phyloP scores from a whole-genome alignment of 2,329 filamentous ascomycete genomes.

The Cytospora chrysosperma region DNA sequence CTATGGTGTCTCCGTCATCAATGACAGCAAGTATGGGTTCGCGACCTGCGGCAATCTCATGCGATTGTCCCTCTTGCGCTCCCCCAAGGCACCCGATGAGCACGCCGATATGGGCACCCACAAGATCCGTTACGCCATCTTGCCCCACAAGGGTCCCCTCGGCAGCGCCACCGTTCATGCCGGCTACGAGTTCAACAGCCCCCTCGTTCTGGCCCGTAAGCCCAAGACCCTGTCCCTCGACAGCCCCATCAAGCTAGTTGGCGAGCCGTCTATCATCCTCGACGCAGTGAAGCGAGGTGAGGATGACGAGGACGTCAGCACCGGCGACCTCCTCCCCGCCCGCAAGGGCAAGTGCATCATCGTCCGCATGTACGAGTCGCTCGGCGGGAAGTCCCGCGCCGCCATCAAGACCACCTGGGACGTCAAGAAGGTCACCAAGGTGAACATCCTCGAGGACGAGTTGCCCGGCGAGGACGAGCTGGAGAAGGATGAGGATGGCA shows the following conservation, averaged over 20 bases:
- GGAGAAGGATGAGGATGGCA: conserved; percentile 49
- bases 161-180: conserved; percentile 74
- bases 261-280: conserved; percentile 68
- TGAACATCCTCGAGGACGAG: conserved; percentile 80
- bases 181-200: conserved; percentile 88
- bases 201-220: conserved; percentile 57
- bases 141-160: conserved; percentile 76
- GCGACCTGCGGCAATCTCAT: conserved; percentile 86
- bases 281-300: conserved; percentile 94
- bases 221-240: conserved; percentile 32
- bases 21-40: conserved; percentile 96
- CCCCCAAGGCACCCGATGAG: conserved; percentile 88
- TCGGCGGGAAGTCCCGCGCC: conserved; percentile 78
- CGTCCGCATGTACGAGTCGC: conserved; percentile 80
- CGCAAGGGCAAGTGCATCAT: conserved; percentile 78
- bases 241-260: conserved; percentile 64
- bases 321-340: conserved; percentile 60
- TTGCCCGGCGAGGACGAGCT: conserved; percentile 59
- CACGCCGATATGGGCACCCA: conserved; percentile 94
- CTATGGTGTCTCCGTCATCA: conserved; percentile 89
- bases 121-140: conserved; percentile 83
- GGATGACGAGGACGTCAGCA: conserved; percentile 73
- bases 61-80: conserved; percentile 81
- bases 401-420: conserved; percentile 66
- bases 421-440: conserved; percentile 76